phyloP scores from a whole-genome alignment of 331 rosid species.

The Pyrus hybrid region DNA sequence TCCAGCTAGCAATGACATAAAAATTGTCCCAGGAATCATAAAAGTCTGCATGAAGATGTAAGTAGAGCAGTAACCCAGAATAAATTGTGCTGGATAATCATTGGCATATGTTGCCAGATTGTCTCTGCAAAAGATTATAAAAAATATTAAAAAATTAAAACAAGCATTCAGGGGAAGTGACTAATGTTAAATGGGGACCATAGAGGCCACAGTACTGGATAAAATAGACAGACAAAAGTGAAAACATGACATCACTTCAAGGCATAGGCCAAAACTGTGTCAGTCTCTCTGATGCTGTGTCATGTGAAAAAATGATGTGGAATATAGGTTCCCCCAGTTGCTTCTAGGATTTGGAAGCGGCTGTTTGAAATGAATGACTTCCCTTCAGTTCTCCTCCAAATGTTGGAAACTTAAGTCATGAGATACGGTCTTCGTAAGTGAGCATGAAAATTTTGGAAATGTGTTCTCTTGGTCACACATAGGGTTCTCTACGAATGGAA shows the following conservation, averaged over 20 bases:
- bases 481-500: neutral
- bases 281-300: neutral
- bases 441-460: neutral
- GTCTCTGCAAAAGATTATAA: conserved; percentile 39
- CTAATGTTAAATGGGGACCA: neutral
- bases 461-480: neutral
- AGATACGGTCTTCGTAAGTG: neutral
- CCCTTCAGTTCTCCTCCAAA: neutral
- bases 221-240: neutral
- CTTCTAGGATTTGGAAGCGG: neutral
- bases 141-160: neutral
- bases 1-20: conserved; percentile 95
- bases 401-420: neutral
- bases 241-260: neutral
- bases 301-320: neutral
- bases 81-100: conserved; percentile 67
- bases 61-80: conserved; percentile 86
- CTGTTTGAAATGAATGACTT: neutral
- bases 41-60: conserved; percentile 98
- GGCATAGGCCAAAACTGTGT: neutral
- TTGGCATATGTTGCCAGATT: conserved; percentile 55
- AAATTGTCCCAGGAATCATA: conserved; percentile 97
- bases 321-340: neutral
- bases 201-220: neutral
- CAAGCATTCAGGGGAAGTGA: neutral